Evolutionary conservation across 2,329 filamentous ascomycete species (phyloP).

Genomic region (Fusarium denticulatum): DNA sequence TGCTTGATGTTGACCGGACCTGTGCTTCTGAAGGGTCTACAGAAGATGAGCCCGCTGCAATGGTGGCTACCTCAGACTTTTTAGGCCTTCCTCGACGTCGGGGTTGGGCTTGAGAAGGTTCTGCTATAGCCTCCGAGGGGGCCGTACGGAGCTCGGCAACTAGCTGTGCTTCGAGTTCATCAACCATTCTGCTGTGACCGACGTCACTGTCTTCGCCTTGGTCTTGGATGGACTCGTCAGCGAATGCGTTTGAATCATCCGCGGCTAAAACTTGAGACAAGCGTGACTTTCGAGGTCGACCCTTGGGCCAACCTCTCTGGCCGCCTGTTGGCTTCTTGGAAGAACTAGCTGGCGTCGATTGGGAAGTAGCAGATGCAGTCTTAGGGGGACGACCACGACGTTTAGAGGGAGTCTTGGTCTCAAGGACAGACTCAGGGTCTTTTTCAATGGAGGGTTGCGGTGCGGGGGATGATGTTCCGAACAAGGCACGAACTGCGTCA

Average conservation of each 20-base stretch:
- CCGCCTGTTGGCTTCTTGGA: constrained; percentile 36
- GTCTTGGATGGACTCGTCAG: neutral
- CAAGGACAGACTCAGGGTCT: neutral
- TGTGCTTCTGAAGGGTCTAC: neutral
- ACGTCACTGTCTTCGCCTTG: constrained; percentile 10
- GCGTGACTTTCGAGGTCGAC: constrained; percentile 43
- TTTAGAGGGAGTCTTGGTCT: constrained; percentile 27
- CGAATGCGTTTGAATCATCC: neutral
- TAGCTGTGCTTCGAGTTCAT: constrained; percentile 32
- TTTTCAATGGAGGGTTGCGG: neutral
- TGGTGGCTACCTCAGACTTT: constrained; percentile 41
- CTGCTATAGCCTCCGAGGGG: neutral
- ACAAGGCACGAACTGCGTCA: constrained; percentile 46
- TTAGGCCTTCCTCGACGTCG: constrained; percentile 43
- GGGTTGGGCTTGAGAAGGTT: constrained; percentile 8
- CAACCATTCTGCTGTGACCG: constrained; percentile 30
- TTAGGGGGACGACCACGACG: constrained; percentile 49
- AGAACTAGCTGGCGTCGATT: neutral
- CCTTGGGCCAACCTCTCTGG: constrained; percentile 41
- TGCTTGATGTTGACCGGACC: neutral
- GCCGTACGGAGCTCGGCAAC: constrained; percentile 22
- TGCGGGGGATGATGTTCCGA: constrained; percentile 30
- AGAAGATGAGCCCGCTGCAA: constrained; percentile 28
- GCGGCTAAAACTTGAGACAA: constrained; percentile 22
- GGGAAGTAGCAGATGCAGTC: constrained; percentile 22